Conservation (phyloP, 805 yeast genomes). For the Cyberlindnera nakhonratchasimensis region DNA sequence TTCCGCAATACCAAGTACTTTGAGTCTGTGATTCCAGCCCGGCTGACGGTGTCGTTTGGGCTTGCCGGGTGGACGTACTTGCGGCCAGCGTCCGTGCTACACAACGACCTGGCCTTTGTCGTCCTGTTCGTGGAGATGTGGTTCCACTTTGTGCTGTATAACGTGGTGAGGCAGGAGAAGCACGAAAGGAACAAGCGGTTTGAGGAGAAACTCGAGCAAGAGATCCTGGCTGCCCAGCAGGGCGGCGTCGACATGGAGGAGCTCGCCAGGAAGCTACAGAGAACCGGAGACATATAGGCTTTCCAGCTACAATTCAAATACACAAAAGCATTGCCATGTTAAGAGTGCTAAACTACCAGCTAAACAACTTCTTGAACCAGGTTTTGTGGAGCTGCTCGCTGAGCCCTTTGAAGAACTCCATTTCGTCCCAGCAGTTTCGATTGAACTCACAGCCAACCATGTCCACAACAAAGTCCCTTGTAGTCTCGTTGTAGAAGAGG, state of each 20-base stretch:
- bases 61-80: constrained; percentile 49
- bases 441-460: constrained; percentile 38
- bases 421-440: constrained; percentile 40
- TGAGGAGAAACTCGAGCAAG: constrained; percentile 31
- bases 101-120: constrained; percentile 59
- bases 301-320: background rate
- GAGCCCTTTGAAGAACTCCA: constrained; percentile 33
- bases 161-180: constrained; percentile 55
- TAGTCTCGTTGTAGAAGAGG: constrained; percentile 35
- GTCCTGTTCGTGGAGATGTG: constrained; percentile 62
- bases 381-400: constrained; percentile 32
- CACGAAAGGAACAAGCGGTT: constrained; percentile 44
- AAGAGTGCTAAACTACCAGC: constrained; percentile 5
- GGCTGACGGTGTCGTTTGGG: constrained; percentile 48
- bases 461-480: constrained; percentile 37
- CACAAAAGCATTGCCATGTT: background rate
- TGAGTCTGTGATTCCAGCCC: constrained; percentile 55
- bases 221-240: constrained; percentile 19
- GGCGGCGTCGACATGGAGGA: constrained; percentile 18
- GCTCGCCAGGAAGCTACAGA: constrained; percentile 15
- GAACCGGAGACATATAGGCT: background rate
- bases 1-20: constrained; percentile 46
- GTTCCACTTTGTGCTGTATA: constrained; percentile 61
- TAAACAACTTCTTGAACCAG: constrained; percentile 29
- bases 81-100: constrained; percentile 40